Base-by-base conservation (phyloP, 1,139 yeast genomes). In the Kurtzmaniella quercitrusa region DNA sequence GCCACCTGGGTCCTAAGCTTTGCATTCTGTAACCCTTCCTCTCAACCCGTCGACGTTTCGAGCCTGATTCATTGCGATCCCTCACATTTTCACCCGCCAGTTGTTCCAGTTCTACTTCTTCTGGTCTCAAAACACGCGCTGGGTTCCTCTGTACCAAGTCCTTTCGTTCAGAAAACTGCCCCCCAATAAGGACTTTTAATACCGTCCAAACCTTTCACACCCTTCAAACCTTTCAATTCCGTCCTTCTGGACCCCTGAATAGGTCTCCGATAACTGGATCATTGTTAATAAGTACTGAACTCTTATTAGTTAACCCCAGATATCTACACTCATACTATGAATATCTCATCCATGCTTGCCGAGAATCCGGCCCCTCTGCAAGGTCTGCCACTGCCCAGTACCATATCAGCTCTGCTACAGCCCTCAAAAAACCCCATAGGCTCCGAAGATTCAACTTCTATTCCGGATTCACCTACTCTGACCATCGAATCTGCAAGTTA, bases 311-410 rank as follows among this genome's bases (percentile, higher is more conserved):
- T n/a, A n/a, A n/a, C 23, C 8, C 23, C 23, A 8, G 23, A 21
- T 5, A 6, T 12, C 5, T 27, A 6, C 31, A 12, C 12, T 11
- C 31, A 27, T 27, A 27, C 31, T 12, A 69, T 69, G 75, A 68
- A 69, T 55, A 68, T 69, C 46, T 67, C 72, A 15, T 68, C 73
- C 29, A 69, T 69, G 70, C 60, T 69, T 55, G 65, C 73, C 36
- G 59, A 53, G 45, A 68, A 41, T 11, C 41, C 42, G 19, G 39
- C 21, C 6, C 37, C 36, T 23, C 16, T 7, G 14, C 27, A 23
- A 17, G 10, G 17, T n/a, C 25, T 5, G 39, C n/a, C n/a, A n/a
- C 31, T 11, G 40, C 31, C 31, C 31, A n/a, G 31, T 11, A 11
- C 31, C 31, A 27, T 27, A 11, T 11, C 14, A 27, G 31, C 31